Base-by-base conservation (phyloP, 2,329 filamentous ascomycete species). In the Phyllosticta citribraziliensis region DNA sequence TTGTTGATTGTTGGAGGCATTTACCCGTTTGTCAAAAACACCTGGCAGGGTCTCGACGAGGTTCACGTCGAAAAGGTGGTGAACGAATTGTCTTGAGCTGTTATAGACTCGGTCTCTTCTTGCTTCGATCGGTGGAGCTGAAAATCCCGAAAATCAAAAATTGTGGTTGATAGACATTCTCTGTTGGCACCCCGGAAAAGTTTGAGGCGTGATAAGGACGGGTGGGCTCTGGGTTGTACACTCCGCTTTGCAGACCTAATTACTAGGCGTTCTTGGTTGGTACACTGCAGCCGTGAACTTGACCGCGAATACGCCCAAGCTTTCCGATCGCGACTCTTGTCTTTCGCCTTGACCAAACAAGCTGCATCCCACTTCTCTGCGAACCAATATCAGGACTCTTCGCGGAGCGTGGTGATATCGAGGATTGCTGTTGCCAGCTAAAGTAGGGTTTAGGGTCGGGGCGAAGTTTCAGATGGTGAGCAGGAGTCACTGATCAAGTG, bases 1-100 rank as follows among this genome's bases (percentile, higher is more conserved):
- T 35, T 65, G n/a, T 19, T 63, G 19, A 57, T 65, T 57, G 53
- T 60, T 10, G 56, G 17, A 9, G 51, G 33, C 12, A 60, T 57
- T n/a, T 64, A 50, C 40, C 25, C 52, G 5, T 57, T 50, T 27
- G 55, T 25, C 20, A 57, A 25, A n/a, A 51, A 27, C 20, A 57
- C 20, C 3, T 57, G 19, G 55, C 33, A 12, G 19, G 35, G 55
- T 3, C 22, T 57, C n/a, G n/a, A 57, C 20, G 35, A 57, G 22
- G 14, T 27, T 11, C 35, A 50, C 35, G 35, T 57, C 12, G 55
- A 57, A 40, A 57, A 57, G 55, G 35, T 51, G 11, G 55, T 57
- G 11, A 57, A 47, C 0, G 55, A 57, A 20, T 50, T 25, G 55
- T 57, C 40, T 47, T 47, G 40, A 47, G 6, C 40, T 30, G 27